Base-by-base conservation (phyloP, 2,329 filamentous ascomycete species). In the Byssothecium circinans region DNA sequence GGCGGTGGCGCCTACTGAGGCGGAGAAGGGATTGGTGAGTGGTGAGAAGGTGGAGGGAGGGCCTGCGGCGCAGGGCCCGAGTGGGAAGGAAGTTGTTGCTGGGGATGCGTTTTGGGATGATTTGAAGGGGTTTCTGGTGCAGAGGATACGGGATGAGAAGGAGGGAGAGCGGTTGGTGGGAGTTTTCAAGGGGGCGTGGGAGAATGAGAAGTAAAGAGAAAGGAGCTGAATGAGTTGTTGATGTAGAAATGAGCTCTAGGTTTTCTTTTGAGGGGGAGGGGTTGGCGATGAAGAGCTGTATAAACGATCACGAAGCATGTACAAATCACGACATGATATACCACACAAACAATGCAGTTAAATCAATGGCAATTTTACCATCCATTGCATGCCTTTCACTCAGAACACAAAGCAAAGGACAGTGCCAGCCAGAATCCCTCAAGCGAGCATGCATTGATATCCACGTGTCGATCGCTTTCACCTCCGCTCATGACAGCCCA, bases 21-120 rank as follows among this genome's bases (percentile, higher is more conserved):
- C 68, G 30, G 81, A 81, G 34, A 68, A 73, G 40, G 75, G 27
- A 58, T 68, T 57, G 47, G 27, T 49, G 41, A 18, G 43, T 40
- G 10, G 17, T 3, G 17, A 22, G 11, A 22, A 22, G 18, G 54
- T 43, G 1, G 54, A 47, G 68, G 62, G 53, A 14, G 29, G 29
- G 14, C 64, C 73, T 8, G 72, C 72, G 37, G 76, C 74, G 34
- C 79, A 79, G 43, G 77, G 80, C 2, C 70, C 77, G n/a, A 83
- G 80, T 56, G 81, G 81, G 27, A 73, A 73, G 44, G 81, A 81
- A 22, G 79, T 87, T 17, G 66, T 95, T 54, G 75, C 82, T 63
- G 86, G 83, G 11, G 82, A 86, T 6, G 84, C 81, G 45, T 99
- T 99, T 67, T 99, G 94, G 94, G 74, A 74, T 8, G 94, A 97